phyloP scores from a whole-genome alignment of 1,139 yeast species.

The Geotrichum klebahnii region DNA sequence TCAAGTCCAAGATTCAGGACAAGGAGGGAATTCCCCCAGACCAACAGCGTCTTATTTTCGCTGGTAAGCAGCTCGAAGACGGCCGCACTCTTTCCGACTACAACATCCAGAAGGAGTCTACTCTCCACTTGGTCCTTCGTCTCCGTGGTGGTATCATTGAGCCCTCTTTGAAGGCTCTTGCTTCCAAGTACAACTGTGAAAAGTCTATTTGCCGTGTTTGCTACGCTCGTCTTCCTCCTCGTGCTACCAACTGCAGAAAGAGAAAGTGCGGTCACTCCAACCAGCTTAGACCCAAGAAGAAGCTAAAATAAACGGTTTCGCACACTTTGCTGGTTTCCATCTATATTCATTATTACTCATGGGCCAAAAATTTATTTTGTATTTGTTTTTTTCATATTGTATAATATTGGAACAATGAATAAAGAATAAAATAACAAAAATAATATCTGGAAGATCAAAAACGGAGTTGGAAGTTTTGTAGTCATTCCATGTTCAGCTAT shows the following conservation, averaged over 20 bases:
- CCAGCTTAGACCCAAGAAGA: constrained; percentile 99
- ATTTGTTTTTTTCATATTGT: not conserved
- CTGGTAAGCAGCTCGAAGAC: constrained; percentile 99
- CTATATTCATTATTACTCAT: constrained; percentile 96
- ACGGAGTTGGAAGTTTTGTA: too few species aligned
- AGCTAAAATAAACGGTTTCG: constrained; percentile 92
- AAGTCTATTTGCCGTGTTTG: constrained; percentile 98
- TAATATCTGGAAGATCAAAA: not conserved
- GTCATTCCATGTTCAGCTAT: too few species aligned
- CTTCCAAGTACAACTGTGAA: constrained; percentile 99
- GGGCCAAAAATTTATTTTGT: constrained; percentile 87
- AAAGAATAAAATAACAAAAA: not conserved
- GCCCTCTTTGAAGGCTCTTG: constrained; percentile 98
- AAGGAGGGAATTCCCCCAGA: constrained; percentile 99
- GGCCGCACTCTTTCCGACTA: constrained; percentile 98
- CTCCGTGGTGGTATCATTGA: constrained; percentile 97
- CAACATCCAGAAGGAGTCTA: constrained; percentile 99
- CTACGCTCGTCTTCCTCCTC: constrained; percentile 99
- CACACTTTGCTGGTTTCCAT: too few species aligned
- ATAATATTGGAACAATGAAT: constrained; percentile 1
- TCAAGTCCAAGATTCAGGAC: constrained; percentile 98
- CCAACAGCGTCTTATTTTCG: constrained; percentile 98
- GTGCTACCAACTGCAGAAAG: constrained; percentile 99
- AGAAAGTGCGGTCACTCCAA: constrained; percentile 99
- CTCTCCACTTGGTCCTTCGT: constrained; percentile 83